Conservation (phyloP, 2,329 filamentous ascomycete species). For the Pseudogymnoascus sp. region DNA sequence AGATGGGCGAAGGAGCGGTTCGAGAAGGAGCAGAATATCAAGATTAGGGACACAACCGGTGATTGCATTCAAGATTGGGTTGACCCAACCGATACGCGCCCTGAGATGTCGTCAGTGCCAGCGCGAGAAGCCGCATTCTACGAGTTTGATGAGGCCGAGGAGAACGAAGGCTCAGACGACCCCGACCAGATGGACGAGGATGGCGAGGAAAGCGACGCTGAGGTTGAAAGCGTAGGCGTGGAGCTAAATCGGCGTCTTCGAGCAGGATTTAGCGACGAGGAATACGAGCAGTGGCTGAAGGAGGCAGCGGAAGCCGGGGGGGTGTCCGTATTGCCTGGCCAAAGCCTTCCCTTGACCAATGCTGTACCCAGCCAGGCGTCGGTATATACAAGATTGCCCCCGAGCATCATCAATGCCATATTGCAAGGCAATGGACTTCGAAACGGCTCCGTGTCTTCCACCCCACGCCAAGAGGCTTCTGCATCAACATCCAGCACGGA, state of each 20-base stretch:
- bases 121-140: constrained; percentile 20
- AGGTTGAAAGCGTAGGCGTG: constrained; percentile 51
- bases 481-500: not conserved
- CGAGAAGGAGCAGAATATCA: constrained; percentile 64
- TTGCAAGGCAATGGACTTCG: not conserved
- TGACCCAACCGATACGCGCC: constrained; percentile 33
- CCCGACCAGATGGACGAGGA: constrained; percentile 28
- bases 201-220: constrained; percentile 45
- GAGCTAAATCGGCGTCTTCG: constrained; percentile 57
- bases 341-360: constrained; percentile 27
- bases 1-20: constrained; percentile 76
- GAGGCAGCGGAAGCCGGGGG: constrained; percentile 58
- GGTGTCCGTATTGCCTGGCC: constrained; percentile 40
- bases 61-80: constrained; percentile 60
- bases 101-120: constrained; percentile 13
- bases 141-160: constrained; percentile 30
- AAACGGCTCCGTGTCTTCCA: not conserved
- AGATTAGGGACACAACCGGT: constrained; percentile 62
- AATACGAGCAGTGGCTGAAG: constrained; percentile 70
- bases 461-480: not conserved
- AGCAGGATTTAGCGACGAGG: constrained; percentile 58
- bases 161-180: constrained; percentile 31
- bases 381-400: constrained; percentile 2
- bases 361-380: not conserved
- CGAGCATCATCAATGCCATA: constrained; percentile 2